These are phyloP conservation scores for Boletellus ananiceps DNA, from an alignment of 768 basidiomycete species.

Conservation along the genomic window DNA sequence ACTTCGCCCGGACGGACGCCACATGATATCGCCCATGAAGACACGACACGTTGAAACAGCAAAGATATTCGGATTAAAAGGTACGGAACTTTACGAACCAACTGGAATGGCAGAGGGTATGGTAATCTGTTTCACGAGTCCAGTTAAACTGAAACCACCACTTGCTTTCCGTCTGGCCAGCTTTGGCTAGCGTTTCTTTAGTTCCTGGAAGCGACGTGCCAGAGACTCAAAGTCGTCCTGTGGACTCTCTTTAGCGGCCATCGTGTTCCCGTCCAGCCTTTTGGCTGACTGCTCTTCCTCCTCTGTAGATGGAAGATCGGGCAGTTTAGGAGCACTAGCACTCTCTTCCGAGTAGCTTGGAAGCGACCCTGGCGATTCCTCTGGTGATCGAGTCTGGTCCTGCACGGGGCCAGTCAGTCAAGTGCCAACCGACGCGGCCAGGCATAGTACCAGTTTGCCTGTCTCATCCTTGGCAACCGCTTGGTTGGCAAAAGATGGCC, in stretches of 20 bases:
- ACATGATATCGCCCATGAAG: background rate
- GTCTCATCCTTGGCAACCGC: constrained; percentile 31
- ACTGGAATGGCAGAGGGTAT: constrained; percentile 1
- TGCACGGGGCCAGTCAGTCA: constrained; percentile 8
- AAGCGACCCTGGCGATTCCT: constrained; percentile 17
- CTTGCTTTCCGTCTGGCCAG: background rate
- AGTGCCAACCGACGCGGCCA: background rate
- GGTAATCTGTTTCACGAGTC: constrained; percentile 5
- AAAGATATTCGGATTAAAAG: constrained; percentile 7
- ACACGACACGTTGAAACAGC: constrained; percentile 8
- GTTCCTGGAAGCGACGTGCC: constrained; percentile 73
- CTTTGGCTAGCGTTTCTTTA: constrained; percentile 68
- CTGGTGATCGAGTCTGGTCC: constrained; percentile 2
- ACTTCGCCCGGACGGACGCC: constrained; percentile 3
- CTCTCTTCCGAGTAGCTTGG: constrained; percentile 27
- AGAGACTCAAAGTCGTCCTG: constrained; percentile 76
- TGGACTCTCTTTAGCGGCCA: constrained; percentile 18
- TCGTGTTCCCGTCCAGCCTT: constrained; percentile 1
- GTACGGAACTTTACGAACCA: constrained; percentile 7
- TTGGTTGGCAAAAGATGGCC: constrained; percentile 41
- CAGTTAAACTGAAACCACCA: constrained; percentile 1
- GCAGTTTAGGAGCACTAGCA: constrained; percentile 36
- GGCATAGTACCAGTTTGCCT: constrained; percentile 36
- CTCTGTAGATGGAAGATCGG: constrained; percentile 50
- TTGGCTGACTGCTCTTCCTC: constrained; percentile 31